Percentiles rank a stretch among this genome's conserved stretches.
Conservation (phyloP, 257 asterid species). For the Nicotiana paniculata region DNA sequence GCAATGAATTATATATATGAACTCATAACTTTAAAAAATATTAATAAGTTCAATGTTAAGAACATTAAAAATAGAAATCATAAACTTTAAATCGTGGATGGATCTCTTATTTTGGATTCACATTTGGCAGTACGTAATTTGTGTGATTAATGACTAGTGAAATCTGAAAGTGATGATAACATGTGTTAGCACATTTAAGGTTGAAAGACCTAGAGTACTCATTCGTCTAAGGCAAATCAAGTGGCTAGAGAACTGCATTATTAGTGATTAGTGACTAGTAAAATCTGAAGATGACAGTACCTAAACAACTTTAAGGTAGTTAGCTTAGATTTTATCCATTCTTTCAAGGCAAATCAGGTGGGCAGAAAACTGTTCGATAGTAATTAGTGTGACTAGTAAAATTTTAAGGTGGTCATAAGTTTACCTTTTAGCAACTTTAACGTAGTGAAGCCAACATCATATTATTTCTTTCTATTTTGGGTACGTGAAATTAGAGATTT, state of each 20-base stretch:
- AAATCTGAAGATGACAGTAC: background rate
- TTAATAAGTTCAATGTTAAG: no score
- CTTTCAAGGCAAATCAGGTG: background rate
- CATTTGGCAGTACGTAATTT: no score
- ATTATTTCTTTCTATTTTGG: background rate
- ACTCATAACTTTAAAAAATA: no score
- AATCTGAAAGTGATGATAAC: background rate
- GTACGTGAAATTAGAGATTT: background rate
- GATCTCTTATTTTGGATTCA: no score
- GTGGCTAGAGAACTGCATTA: background rate
- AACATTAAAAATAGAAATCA: no score
- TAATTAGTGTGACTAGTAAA: background rate
- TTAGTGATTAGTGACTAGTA: background rate
- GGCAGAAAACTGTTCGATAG: background rate
- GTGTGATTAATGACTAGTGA: background rate
- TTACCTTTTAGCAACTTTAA: background rate
- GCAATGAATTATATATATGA: no score
- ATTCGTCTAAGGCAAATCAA: background rate
- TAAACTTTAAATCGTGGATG: no score
- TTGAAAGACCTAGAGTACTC: background rate
- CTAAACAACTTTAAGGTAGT: background rate
- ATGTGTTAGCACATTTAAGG: background rate
- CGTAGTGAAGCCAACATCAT: background rate
- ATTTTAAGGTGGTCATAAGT: background rate
- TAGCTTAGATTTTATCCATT: background rate